Conservation (phyloP, 208 protist genomes). For the Phytomonas sp. region DNA sequence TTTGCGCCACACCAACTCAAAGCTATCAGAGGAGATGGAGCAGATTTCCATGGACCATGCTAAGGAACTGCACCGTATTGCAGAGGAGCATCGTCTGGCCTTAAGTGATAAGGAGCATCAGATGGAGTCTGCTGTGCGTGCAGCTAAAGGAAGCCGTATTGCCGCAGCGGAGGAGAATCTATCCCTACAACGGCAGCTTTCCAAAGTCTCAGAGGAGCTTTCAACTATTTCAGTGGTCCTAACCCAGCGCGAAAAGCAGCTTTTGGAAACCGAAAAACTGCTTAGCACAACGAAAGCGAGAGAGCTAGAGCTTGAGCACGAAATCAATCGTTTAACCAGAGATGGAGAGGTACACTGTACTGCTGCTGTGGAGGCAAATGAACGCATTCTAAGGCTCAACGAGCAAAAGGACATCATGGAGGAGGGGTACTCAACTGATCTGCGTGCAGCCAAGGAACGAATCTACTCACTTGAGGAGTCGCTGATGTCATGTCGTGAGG, state of each 20-base stretch:
- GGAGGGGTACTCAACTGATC: conserved; percentile 49
- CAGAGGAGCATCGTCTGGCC: conserved; percentile 68
- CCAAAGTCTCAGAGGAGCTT: conserved; percentile 54
- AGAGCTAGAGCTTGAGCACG: conserved; percentile 31
- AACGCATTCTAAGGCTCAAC: conserved; percentile 45
- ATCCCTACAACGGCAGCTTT: conserved; percentile 58
- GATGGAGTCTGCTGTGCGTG: conserved; percentile 53
- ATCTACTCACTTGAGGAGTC: conserved; percentile 38
- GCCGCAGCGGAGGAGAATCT: conserved; percentile 68
- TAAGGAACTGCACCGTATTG: conserved; percentile 47
- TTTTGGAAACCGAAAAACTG: conserved; percentile 32
- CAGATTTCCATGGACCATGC: conserved; percentile 29
- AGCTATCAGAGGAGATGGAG: conserved; percentile 49
- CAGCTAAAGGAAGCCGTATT: conserved; percentile 44
- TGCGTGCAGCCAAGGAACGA: conserved; percentile 46
- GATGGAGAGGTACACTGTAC: conserved; percentile 37
- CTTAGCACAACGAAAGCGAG: conserved; percentile 22
- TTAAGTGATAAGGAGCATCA: conserved; percentile 61
- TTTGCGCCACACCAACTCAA: conserved; percentile 27
- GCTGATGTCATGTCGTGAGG: conserved; percentile 32
- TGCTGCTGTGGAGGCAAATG: conserved; percentile 34
- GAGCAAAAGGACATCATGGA: conserved; percentile 48
- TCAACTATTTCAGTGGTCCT: conserved; percentile 53
- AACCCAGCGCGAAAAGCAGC: conserved; percentile 58
- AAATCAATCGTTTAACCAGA: conserved; percentile 35